Conservation (phyloP, 805 yeast species). For the Brettanomyces custersianus region DNA sequence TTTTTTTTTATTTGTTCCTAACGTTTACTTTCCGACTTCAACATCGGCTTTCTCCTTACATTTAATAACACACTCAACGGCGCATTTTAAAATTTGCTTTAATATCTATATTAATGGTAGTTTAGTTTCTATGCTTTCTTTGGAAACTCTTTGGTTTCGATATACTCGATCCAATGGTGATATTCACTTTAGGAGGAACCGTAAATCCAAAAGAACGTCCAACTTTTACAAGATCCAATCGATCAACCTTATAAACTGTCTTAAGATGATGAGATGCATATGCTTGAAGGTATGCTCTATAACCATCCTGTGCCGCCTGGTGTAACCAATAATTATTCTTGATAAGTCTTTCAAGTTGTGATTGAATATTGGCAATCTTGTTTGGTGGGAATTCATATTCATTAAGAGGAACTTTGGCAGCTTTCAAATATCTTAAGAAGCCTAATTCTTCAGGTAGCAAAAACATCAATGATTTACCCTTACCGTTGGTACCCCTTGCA, state of each 20-base stretch:
- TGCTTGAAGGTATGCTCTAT: constrained; percentile 93
- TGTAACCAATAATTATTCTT: constrained; percentile 90
- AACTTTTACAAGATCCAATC: constrained; percentile 86
- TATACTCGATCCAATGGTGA: constrained; percentile 82
- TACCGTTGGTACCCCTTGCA: constrained; percentile 84
- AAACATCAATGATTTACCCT: constrained; percentile 93
- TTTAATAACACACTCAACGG: neutral
- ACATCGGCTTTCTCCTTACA: neutral
- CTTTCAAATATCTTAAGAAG: constrained; percentile 86
- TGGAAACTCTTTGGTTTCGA: constrained; percentile 14
- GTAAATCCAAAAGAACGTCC: constrained; percentile 93
- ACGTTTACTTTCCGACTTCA: neutral
- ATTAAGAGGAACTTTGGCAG: constrained; percentile 94
- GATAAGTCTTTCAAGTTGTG: constrained; percentile 84
- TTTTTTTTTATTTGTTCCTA: neutral
- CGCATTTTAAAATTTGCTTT: neutral
- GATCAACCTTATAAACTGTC: constrained; percentile 93
- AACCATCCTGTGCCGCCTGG: constrained; percentile 95
- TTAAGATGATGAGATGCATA: constrained; percentile 94
- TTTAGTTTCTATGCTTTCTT: neutral
- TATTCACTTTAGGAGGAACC: constrained; percentile 94
- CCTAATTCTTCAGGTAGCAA: constrained; percentile 91
- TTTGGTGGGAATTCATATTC: constrained; percentile 93
- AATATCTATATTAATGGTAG: neutral
- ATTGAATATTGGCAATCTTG: constrained; percentile 93